These are phyloP conservation scores for Haplosporangium sp. DNA, from an alignment of 371 early-diverging fungal genomes.

Conservation along the genomic window DNA sequence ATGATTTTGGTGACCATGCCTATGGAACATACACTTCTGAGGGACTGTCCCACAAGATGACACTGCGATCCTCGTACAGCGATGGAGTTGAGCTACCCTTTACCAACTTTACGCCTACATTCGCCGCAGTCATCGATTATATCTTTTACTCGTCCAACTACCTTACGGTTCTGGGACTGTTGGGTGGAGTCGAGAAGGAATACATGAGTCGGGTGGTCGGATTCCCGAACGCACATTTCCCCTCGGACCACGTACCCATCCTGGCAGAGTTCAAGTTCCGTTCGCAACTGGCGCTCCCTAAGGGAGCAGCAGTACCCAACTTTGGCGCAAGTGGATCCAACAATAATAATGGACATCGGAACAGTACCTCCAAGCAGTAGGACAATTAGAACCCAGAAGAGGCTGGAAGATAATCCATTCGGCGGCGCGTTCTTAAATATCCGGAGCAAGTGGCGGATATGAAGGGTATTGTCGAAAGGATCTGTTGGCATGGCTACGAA, in stretches of 20 bases:
- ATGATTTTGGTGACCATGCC: constrained; percentile 82
- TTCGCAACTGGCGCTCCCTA: constrained; percentile 23
- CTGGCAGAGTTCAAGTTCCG: constrained; percentile 45
- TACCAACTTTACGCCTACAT: constrained; percentile 96
- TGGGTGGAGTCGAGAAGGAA: constrained; percentile 88
- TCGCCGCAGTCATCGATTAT: constrained; percentile 96
- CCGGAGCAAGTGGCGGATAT: too few relatives aligned
- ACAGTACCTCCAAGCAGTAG: constrained; percentile 9
- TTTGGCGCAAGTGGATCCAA: constrained; percentile 37
- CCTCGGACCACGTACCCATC: constrained; percentile 85
- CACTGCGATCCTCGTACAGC: constrained; percentile 87
- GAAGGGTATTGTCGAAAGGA: too few relatives aligned
- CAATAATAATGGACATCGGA: constrained; percentile 8
- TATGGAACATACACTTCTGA: constrained; percentile 91
- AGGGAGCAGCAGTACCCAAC: constrained; percentile 30
- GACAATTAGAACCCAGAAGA: neutral
- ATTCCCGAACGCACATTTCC: constrained; percentile 95
- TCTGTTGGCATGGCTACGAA: too few relatives aligned
- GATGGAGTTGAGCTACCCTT: constrained; percentile 83
- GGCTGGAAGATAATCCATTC: neutral
- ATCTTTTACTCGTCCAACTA: constrained; percentile 92
- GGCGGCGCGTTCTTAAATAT: too few relatives aligned
- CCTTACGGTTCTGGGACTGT: constrained; percentile 81
- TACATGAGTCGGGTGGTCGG: constrained; percentile 87
- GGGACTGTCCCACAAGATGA: constrained; percentile 83